phyloP scores from a whole-genome alignment of 805 yeast species.

The Candida sonorensis region DNA sequence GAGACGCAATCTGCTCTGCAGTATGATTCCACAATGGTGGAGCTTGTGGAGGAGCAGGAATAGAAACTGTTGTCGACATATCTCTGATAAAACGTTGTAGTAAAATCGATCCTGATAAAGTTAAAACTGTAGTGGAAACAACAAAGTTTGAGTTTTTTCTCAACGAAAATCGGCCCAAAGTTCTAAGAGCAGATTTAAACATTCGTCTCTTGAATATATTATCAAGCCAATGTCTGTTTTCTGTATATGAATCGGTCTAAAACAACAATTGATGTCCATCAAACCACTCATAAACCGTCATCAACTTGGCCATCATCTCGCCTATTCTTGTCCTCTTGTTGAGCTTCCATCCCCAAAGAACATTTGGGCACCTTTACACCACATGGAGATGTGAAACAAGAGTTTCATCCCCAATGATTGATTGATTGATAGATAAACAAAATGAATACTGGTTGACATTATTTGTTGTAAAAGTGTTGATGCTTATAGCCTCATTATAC shows the following conservation, averaged over 20 bases:
- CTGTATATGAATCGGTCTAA: not conserved
- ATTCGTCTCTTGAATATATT: not conserved
- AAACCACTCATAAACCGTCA: not conserved
- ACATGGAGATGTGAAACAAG: no score
- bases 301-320: no score
- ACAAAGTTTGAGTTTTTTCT: not conserved
- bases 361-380: no score
- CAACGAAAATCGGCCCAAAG: not conserved
- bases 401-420: no score
- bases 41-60: constrained; percentile 24
- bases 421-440: no score
- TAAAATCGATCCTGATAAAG: constrained; percentile 1
- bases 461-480: no score
- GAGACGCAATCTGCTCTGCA: constrained; percentile 37
- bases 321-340: no score
- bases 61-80: constrained; percentile 1
- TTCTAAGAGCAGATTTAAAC: not conserved
- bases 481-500: no score
- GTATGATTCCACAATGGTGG: constrained; percentile 58
- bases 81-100: not conserved
- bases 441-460: no score
- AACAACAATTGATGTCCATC: not conserved
- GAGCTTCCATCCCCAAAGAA: no score
- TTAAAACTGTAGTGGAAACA: not conserved
- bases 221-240: not conserved